Evolutionary conservation across 2,329 filamentous ascomycete genomes (phyloP).

Genomic region (Talaromyces rugulosus): DNA sequence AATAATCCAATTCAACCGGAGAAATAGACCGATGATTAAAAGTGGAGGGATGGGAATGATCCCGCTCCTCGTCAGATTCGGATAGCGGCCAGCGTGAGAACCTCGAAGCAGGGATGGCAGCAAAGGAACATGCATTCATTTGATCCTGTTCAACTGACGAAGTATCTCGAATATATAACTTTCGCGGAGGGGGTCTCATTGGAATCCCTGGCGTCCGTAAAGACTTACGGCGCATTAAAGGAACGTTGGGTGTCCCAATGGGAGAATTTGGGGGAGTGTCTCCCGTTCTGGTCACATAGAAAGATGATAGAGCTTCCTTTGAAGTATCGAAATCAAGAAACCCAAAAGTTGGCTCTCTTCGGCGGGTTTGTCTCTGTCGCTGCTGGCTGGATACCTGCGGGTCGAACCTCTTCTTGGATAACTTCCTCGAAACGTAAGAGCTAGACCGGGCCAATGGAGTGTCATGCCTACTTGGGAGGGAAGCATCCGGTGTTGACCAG

Average conservation of each 20-base stretch:
- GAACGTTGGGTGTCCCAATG: slow-evolving; percentile 20
- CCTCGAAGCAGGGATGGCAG: slow-evolving; percentile 2
- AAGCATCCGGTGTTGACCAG: slow-evolving; percentile 10
- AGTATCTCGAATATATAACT: slow-evolving; percentile 18
- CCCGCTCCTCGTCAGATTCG: slow-evolving; percentile 12
- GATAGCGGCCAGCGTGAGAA: slow-evolving; percentile 19
- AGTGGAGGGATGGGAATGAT: slow-evolving; percentile 11
- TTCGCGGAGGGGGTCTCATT: slow-evolving; percentile 29
- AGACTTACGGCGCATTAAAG: slow-evolving; percentile 34
- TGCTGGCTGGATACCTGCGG: slow-evolving; percentile 2
- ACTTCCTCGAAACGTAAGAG: slow-evolving; percentile 10
- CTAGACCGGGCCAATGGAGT: slow-evolving; percentile 8
- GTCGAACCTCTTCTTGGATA: slow-evolving; percentile 7
- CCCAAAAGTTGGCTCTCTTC: slow-evolving; percentile 21
- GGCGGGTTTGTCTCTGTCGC: slow-evolving; percentile 7
- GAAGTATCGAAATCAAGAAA: slow-evolving; percentile 17
- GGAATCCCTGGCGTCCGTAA: slow-evolving; percentile 32
- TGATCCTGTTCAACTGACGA: slow-evolving; percentile 23
- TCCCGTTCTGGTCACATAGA: slow-evolving; percentile 24
- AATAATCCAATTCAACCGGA: slow-evolving; percentile 30
- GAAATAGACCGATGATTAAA: slow-evolving; percentile 20
- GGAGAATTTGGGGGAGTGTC: neutral
- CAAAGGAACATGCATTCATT: slow-evolving; percentile 12
- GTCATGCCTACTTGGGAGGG: slow-evolving; percentile 5
- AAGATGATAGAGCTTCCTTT: slow-evolving; percentile 1